Evolutionary conservation across 805 yeast genomes (phyloP), one percentile per base, ranked within the genome.

Genomic region (Saturnispora besseyi): DNA sequence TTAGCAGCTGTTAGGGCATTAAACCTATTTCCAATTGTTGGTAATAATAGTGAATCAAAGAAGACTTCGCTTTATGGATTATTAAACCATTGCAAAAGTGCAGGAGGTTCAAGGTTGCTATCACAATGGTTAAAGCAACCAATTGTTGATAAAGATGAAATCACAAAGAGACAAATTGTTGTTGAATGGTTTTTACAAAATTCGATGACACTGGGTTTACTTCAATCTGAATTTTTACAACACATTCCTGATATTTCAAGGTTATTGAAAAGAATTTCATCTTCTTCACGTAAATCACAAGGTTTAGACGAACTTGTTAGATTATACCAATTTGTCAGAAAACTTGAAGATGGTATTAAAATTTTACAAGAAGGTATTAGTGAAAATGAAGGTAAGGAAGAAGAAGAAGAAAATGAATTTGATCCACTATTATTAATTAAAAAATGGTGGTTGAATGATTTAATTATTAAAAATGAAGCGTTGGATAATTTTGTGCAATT

Each of bases 121-220:
- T 82, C 93, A 13, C 96, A 88, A 61, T 93, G 99, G 99, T 73
- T 93, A 53, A 93, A 91, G 61, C 99, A 93, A 66, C 99, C 99
- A 0, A 73, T 93, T 45, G 82, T 95, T 48, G 79, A 80, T 55
- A 61, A 75, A 10, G 60, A 57, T 0, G 79, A 73, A 46, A 89
- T 93, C 37, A 64, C 68, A 37, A 72, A 79, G 41, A 75, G 99
- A 46, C 96, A 87, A 55, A 64, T 70, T 7, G 68, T 93, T 45
- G 96, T 91, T n/a, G 84, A 79, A 28, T 74, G 77, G 51, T 67
- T 93, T 55, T 72, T 86, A n/a, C 77, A 82, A 31, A 86, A 89
- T 57, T 67, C 87, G 5, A 78, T 77, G 54, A 61, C 84, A 48
- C 74, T 96, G 52, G 77, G 81, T 11, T 70, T 74, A 22, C 63